Evolutionary conservation across 2,329 filamentous ascomycete species (phyloP), one percentile per base, ranked within the genome.

Genomic region (Trichoderma sp.): DNA sequence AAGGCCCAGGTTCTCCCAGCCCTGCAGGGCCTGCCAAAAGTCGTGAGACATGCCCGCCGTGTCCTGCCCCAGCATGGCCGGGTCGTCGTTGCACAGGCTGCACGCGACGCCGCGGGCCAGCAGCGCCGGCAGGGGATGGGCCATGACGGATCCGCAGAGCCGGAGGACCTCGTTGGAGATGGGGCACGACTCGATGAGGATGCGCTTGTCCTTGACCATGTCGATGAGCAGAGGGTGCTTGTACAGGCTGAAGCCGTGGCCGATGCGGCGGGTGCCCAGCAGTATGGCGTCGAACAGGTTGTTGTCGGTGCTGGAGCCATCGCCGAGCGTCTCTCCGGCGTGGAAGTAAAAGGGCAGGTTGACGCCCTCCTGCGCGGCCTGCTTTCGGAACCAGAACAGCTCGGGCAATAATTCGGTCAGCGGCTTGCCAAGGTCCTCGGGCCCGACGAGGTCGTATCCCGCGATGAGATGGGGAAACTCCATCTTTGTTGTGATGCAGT

Each of bases 341-440:
- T 97, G 93, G 80, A 98, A 96, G 81, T 96, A 96, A 80, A 97
- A 97, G 0, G 94, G 94, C 10, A 99, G 88, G 57, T 92, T 87
- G 44, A 97, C 85, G 2, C 85, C 87, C 72, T 92, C 89, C 73
- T 91, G 83, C 0, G 86, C 85, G 75, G 93, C 97, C 71, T 90
- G 86, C 76, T 94, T 93, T 69, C 89, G 88, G 83, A 98, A 97
- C 92, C 92, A 97, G 77, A 97, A 94, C 0, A 98, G 80, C 72
- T 96, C 87, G 0, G 93, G 93, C 0, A 94, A 83, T 3, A 96
- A 79, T 69, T 95, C 90, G 34, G 84, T 82, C 28, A 97, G 84
- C 0, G 92, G 84, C 14, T 91, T 85, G 1, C 93, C 93, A 1
- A 83, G 76, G 73, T 96, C 91, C 79, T 97, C 94, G 76, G 94